Conservation (phyloP, 345 rosid genomes). For the Dimocarpus longan region DNA sequence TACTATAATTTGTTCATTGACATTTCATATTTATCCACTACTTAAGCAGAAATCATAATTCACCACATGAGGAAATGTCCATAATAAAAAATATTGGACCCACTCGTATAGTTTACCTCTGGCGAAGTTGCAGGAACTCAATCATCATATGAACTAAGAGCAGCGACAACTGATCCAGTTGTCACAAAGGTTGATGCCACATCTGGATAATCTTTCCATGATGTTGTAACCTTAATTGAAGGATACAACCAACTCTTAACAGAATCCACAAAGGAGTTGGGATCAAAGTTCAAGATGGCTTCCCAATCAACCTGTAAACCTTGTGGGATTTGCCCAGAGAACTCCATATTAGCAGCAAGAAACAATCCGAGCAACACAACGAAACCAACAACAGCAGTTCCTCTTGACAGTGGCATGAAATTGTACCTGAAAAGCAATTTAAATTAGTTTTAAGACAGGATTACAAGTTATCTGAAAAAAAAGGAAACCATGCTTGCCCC, state of each 20-base stretch:
- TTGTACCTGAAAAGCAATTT: constrained; percentile 64
- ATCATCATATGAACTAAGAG: constrained; percentile 66
- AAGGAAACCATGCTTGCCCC: constrained; percentile 12
- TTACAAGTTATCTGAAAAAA: background rate
- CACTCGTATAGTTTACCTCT: constrained; percentile 30
- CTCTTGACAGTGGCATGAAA: constrained; percentile 95
- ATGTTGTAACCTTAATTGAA: constrained; percentile 63
- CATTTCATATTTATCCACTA: too few species aligned
- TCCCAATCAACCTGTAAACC: constrained; percentile 94
- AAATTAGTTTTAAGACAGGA: constrained; percentile 10
- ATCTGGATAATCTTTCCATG: constrained; percentile 85
- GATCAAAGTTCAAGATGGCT: constrained; percentile 76
- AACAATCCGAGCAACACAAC: constrained; percentile 76
- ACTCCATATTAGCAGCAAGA: constrained; percentile 91
- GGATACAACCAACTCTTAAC: constrained; percentile 83
- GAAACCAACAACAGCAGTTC: constrained; percentile 85
- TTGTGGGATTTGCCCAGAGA: constrained; percentile 64
- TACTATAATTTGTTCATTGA: background rate
- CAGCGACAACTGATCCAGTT: constrained; percentile 80
- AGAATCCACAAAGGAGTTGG: constrained; percentile 58
- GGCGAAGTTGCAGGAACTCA: constrained; percentile 30
- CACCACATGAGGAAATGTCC: background rate
- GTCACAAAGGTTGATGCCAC: constrained; percentile 71
- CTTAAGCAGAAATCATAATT: background rate
- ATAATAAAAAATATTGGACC: background rate